phyloP scores from a whole-genome alignment of 345 rosid genomes.

The Bruguiera sexangula region DNA sequence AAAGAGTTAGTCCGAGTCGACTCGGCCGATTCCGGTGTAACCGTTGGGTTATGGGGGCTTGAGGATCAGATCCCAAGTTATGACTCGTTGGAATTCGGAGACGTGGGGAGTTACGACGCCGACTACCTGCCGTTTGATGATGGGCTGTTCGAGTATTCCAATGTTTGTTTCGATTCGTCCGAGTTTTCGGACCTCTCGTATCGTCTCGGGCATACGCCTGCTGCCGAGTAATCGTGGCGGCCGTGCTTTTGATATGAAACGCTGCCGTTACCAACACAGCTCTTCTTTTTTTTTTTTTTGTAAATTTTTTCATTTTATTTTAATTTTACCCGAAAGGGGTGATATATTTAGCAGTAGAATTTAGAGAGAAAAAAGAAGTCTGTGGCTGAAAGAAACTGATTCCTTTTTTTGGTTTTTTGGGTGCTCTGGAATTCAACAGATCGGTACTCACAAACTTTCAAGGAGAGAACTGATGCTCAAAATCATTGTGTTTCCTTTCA shows the following conservation, averaged over 20 bases:
- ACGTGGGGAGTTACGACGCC: background rate
- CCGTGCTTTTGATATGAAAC: background rate
- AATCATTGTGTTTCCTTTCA: no score
- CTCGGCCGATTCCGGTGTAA: conserved; percentile 23
- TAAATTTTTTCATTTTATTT: conserved; percentile 2
- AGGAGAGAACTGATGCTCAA: no score
- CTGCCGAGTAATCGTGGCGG: conserved; percentile 6
- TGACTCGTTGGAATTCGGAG: conserved; percentile 36
- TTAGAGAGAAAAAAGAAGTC: background rate
- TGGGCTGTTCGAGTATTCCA: conserved; percentile 39
- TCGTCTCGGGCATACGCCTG: conserved; percentile 32
- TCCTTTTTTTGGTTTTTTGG: background rate
- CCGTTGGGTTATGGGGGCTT: conserved; percentile 38
- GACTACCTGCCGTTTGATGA: conserved; percentile 32
- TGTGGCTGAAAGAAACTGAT: background rate
- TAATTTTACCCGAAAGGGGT: background rate
- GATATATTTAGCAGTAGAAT: conserved; percentile 19
- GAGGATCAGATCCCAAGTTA: conserved; percentile 33
- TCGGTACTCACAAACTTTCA: no score
- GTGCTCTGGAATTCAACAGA: no score
- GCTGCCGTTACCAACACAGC: background rate
- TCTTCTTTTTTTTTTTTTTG: background rate
- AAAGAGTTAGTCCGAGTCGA: conserved; percentile 27
- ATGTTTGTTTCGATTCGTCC: conserved; percentile 32
- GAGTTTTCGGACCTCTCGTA: conserved; percentile 24